Conservation (phyloP, 495 filamentous ascomycete genomes). For the Penicillium alfredii region DNA sequence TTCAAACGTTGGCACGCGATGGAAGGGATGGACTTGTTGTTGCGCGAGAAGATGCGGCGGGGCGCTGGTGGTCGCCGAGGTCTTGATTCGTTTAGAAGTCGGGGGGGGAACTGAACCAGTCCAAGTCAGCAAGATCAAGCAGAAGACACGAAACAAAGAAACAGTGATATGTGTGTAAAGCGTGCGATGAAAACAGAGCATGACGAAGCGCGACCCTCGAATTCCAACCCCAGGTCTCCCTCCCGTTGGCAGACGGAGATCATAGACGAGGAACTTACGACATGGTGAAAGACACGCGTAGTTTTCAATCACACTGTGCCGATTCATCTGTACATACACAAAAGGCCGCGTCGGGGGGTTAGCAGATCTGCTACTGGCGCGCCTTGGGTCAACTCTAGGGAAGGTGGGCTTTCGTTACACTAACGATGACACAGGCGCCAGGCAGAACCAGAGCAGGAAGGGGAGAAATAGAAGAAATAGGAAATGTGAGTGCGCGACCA, state of each 20-base stretch:
- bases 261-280: constrained; percentile 45
- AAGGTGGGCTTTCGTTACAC: constrained; percentile 38
- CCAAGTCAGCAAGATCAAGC: constrained; percentile 3
- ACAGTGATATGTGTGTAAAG: constrained; percentile 3
- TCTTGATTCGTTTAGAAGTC: constrained; percentile 42
- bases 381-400: constrained; percentile 33
- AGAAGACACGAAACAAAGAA: constrained; percentile 3
- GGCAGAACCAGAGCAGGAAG: constrained; percentile 32
- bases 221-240: constrained; percentile 21
- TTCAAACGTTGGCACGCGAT: constrained; percentile 34
- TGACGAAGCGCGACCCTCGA: constrained; percentile 11
- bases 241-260: constrained; percentile 23
- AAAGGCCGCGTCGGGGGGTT: constrained; percentile 32
- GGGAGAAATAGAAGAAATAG: constrained; percentile 26
- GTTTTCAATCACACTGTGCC: constrained; percentile 36
- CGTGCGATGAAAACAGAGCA: constrained; percentile 7
- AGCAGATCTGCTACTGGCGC: constrained; percentile 37
- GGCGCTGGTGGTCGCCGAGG: constrained; percentile 32
- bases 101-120: constrained; percentile 32
- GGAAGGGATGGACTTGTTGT: constrained; percentile 41
- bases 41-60: constrained; percentile 38
- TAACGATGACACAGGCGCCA: constrained; percentile 44
- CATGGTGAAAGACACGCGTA: constrained; percentile 40
- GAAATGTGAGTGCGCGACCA: no score
- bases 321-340: constrained; percentile 44